phyloP scores from a whole-genome alignment of 768 basidiomycete species.

The Gymnopilus junonius region DNA sequence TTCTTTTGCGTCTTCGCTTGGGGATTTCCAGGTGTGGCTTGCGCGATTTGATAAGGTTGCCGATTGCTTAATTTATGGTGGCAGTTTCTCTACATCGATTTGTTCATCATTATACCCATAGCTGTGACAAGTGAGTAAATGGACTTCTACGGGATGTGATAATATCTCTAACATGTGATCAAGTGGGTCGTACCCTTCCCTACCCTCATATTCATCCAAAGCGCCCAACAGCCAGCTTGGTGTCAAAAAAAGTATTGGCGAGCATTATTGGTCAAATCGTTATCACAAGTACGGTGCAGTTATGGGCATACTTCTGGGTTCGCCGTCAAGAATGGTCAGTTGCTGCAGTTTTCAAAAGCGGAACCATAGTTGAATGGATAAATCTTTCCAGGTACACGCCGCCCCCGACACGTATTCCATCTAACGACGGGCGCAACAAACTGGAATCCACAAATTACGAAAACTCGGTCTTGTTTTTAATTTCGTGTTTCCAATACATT shows the following conservation, averaged over 20 bases:
- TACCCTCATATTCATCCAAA: constrained; percentile 87
- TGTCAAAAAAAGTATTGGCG: constrained; percentile 92
- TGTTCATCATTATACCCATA: constrained; percentile 97
- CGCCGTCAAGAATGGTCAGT: constrained; percentile 80
- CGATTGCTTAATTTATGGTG: constrained; percentile 10
- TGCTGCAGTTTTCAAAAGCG: background rate
- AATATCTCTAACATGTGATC: constrained; percentile 8
- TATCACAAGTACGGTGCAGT: constrained; percentile 80
- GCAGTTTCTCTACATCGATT: constrained; percentile 95
- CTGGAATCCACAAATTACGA: constrained; percentile 89
- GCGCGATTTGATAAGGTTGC: constrained; percentile 8
- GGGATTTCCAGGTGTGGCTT: constrained; percentile 86
- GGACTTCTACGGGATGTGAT: background rate
- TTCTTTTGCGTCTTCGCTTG: constrained; percentile 94
- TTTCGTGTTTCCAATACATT: constrained; percentile 99
- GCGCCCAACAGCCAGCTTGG: constrained; percentile 92
- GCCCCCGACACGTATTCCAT: constrained; percentile 53
- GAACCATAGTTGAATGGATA: background rate
- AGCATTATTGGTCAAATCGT: constrained; percentile 94
- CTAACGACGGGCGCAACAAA: constrained; percentile 61
- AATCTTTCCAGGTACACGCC: constrained; percentile 68
- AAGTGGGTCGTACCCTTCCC: constrained; percentile 95
- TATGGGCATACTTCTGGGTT: constrained; percentile 92
- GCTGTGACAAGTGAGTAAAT: constrained; percentile 87
- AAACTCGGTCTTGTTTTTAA: constrained; percentile 88